Evolutionary conservation across 1,284 basidiomycete genomes (phyloP).

Genomic region (Ceratobasidium sp.): DNA sequence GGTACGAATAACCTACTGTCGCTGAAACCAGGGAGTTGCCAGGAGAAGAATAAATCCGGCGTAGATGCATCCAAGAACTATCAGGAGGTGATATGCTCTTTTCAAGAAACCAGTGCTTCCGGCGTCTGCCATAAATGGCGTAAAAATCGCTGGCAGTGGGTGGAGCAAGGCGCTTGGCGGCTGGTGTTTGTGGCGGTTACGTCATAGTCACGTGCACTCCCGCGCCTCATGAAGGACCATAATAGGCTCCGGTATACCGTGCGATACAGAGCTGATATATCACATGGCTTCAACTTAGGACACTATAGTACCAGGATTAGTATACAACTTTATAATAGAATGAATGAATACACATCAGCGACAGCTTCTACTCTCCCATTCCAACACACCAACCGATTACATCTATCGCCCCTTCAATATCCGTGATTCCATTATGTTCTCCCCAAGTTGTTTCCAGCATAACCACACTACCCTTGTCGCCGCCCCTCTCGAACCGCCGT

Average conservation of each 20-base stretch:
- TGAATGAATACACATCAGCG: no score
- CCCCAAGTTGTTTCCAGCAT: conserved; percentile 76
- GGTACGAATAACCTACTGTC: conserved; percentile 70
- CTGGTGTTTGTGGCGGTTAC: no score
- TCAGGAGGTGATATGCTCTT: conserved; percentile 56
- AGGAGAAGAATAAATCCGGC: conserved; percentile 68
- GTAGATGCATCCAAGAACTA: conserved; percentile 70
- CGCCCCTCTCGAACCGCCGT: conserved; percentile 65
- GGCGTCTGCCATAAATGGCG: conserved; percentile 6
- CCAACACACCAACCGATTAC: conserved; percentile 61
- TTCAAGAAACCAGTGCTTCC: conserved; percentile 53
- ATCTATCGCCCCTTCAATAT: conserved; percentile 81
- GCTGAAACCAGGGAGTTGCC: conserved; percentile 75
- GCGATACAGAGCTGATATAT: no score
- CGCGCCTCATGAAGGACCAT: no score
- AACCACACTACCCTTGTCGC: conserved; percentile 64
- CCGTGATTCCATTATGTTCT: conserved; percentile 73
- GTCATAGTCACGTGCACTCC: no score
- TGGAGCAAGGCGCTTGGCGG: no score
- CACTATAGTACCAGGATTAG: no score
- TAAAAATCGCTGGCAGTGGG: background rate
- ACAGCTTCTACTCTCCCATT: background rate
- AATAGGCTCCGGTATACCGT: no score
- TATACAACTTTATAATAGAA: no score
- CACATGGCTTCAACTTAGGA: no score